phyloP scores from a whole-genome alignment of 768 basidiomycete species.

The Termitomyces sp. region DNA sequence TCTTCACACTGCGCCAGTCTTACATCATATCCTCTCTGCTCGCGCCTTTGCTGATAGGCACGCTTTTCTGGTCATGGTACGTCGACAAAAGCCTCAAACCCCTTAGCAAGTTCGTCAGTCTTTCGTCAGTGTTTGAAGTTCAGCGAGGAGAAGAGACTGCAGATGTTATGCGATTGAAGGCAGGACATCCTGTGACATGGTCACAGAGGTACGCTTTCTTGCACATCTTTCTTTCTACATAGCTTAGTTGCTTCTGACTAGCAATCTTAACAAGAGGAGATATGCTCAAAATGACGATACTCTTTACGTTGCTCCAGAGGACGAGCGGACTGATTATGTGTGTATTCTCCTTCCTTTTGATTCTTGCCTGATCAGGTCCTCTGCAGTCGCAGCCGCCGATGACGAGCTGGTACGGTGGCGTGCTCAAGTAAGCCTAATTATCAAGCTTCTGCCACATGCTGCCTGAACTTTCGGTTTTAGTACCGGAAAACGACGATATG shows the following conservation, averaged over 20 bases:
- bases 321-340: constrained; percentile 87
- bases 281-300: constrained; percentile 95
- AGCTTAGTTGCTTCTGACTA: constrained; percentile 19
- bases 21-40: constrained; percentile 51
- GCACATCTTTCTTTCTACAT: background rate
- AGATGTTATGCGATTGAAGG: constrained; percentile 66
- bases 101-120: constrained; percentile 75
- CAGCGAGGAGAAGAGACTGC: constrained; percentile 84
- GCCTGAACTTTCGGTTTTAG: constrained; percentile 28
- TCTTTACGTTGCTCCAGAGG: constrained; percentile 91
- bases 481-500: constrained; percentile 92
- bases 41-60: constrained; percentile 69
- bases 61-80: constrained; percentile 78
- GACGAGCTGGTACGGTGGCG: constrained; percentile 91
- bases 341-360: constrained; percentile 13
- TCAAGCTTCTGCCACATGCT: background rate
- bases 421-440: constrained; percentile 63
- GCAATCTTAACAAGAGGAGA: constrained; percentile 78
- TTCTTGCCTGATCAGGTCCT: constrained; percentile 2
- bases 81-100: constrained; percentile 62
- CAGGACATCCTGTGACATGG: constrained; percentile 83
- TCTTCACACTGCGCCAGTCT: constrained; percentile 64
- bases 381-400: constrained; percentile 90
- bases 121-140: constrained; percentile 86
- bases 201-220: constrained; percentile 66